A percentile compares a stretch with the other conserved stretches of the same genome.
Conservation (phyloP, 192 early-diverging fungal genomes). For the Dimargaris cristalligena region DNA sequence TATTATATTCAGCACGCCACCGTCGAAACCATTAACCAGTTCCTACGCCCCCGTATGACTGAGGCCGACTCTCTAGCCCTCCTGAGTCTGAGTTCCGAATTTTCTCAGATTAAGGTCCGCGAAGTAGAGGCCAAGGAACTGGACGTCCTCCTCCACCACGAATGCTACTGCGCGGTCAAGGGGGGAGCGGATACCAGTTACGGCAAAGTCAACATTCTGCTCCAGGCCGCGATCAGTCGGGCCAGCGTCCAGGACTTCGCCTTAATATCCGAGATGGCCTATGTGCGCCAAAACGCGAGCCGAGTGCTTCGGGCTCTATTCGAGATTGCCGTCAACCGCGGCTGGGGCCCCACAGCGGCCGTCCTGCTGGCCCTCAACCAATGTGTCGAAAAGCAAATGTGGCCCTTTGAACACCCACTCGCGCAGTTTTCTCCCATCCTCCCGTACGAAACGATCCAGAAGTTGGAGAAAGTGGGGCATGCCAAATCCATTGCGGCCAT, state of each 20-base stretch:
- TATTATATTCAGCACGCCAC: conserved; percentile 82
- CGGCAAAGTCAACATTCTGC: conserved; percentile 87
- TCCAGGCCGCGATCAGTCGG: conserved; percentile 75
- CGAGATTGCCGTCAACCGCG: conserved; percentile 79
- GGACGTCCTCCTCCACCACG: conserved; percentile 37
- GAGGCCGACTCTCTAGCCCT: conserved; percentile 85
- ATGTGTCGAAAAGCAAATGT: conserved; percentile 75
- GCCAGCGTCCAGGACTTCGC: conserved; percentile 79
- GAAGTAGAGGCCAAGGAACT: conserved; percentile 78
- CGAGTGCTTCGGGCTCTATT: conserved; percentile 91
- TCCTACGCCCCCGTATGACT: conserved; percentile 77
- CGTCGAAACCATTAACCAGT: conserved; percentile 73
- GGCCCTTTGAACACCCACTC: conserved; percentile 80
- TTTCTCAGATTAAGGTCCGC: conserved; percentile 83
- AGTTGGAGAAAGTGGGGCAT: conserved; percentile 45
- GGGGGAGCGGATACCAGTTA: conserved; percentile 63
- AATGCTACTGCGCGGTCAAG: conserved; percentile 77
- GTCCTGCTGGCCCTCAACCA: conserved; percentile 73
- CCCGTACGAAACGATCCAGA: conserved; percentile 49
- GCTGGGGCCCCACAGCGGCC: conserved; percentile 69
- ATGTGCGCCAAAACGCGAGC: conserved; percentile 86
- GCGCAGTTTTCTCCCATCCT: conserved; percentile 52
- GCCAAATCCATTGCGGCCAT: conserved; percentile 40
- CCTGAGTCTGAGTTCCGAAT: conserved; percentile 82
- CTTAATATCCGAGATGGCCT: conserved; percentile 79